Base-by-base conservation (phyloP, 352 stramenopile species). In the Phytophthora brassicae region DNA sequence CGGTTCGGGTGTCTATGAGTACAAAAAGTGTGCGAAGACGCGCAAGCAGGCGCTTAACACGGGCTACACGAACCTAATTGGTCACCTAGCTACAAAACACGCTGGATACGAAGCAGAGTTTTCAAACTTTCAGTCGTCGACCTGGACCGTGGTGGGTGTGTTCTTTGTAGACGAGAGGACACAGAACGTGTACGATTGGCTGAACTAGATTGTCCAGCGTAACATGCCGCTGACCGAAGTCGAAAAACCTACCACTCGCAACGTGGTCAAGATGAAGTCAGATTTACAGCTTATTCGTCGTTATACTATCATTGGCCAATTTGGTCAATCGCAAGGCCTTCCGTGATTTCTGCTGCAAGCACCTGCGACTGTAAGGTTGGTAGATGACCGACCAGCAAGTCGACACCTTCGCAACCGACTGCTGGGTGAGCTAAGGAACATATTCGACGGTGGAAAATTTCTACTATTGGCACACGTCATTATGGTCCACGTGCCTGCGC, bases 111-210 rank as follows among this genome's bases (percentile, higher is more conserved):
- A 13, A 3, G 41, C 23, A 7, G 49, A 57, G 13, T 57, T 23
- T n/a, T n/a, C 41, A 16, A 41, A 42, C 11, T 14, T 60, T 5
- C 22, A 60, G 8, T 23, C 41, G 11, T 48, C 41, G 3, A 4
- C 38, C 7, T 23, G 14, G 5, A 4, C 28, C 7, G 36, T 28
- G 2, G 35, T 60, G 13, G 39, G 0, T 42, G 52, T 20, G 26
- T 52, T 60, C 4, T 60, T 60, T 31, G 41, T 45, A 5, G 53
- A 53, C 33, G 53, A 60, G 12, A 14, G 33, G 4, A 60, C 53
- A 19, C 38, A 31, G 4, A 45, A 53, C 22, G 26, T 60, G 4
- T 60, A 38, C 41, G 11, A 35, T 26, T 60, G 17, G 20, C 44
- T 45, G 47, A 7, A 19, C 4, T 36, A 13, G 33, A 14, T 39